Percentiles rank a stretch among this genome's conserved stretches.
phyloP scores from a whole-genome alignment of 2,329 filamentous ascomycete species.

The Cordyceps tenuipes region DNA sequence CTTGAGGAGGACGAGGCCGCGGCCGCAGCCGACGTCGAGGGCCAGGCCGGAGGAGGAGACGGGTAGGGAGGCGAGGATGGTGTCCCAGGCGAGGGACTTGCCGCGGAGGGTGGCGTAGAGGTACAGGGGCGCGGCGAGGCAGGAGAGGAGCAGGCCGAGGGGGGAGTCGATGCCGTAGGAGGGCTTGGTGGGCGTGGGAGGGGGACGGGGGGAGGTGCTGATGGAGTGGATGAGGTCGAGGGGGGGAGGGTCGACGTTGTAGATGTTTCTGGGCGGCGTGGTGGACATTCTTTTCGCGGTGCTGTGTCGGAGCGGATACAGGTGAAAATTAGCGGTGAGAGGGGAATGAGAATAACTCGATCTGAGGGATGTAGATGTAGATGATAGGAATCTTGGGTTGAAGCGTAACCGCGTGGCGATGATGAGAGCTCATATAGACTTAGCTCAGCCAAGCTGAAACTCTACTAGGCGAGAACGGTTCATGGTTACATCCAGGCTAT shows the following conservation, averaged over 20 bases:
- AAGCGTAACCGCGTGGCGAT: background rate
- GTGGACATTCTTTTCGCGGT: background rate
- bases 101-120: slow-evolving; percentile 15
- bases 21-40: slow-evolving; percentile 16
- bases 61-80: background rate
- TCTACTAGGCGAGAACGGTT: background rate
- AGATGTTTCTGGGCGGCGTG: background rate
- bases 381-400: background rate
- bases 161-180: slow-evolving; percentile 14
- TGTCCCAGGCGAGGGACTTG: slow-evolving; percentile 15
- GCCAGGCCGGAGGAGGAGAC: slow-evolving; percentile 5
- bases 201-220: background rate
- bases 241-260: slow-evolving; percentile 3
- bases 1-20: slow-evolving; percentile 16
- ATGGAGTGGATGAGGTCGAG: slow-evolving; percentile 12
- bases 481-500: background rate
- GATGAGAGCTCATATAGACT: background rate
- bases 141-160: slow-evolving; percentile 12
- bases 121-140: slow-evolving; percentile 13
- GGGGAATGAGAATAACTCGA: background rate
- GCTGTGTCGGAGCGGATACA: background rate
- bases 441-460: background rate
- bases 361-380: background rate
- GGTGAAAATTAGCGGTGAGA: background rate
- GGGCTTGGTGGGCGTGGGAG: slow-evolving; percentile 3